Evolutionary conservation across 257 asterid genomes (phyloP), one percentile per base, ranked within the genome.

Genomic region (Ocimum tenuiflorum): DNA sequence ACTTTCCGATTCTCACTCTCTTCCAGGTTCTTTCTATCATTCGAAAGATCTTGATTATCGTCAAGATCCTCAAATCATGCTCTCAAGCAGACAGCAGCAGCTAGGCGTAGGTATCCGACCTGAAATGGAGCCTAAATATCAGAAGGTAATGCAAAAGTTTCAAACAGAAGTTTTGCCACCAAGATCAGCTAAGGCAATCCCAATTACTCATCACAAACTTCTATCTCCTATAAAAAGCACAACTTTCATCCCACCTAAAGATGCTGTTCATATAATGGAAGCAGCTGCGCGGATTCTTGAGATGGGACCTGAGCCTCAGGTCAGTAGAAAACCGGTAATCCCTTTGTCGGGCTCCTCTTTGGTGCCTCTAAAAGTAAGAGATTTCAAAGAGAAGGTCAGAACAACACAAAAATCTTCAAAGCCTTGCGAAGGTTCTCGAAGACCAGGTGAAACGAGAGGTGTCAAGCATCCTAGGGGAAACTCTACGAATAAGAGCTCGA

Each of bases 221-320:
- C 73, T 88, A n/a, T 94, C 99, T 47, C 97, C 99, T 3, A 86
- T 90, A 56, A 94, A 90, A 73, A 85, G 92, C 8, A 71, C 70
- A 27, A 77, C 58, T 68, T 81, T 60, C 69, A 63, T 81, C 63
- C 86, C 89, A 14, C 63, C 92, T 27, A 78, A 85, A 68, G 87
- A 86, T 78, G 94, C 89, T 48, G 95, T 87, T 64, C 85, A 77
- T 49, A 85, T 94, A 65, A 94, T 88, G 97, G 99, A 85, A 77
- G 90, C 86, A 54, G 99, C 97, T 54, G 91, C 95, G 1, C 84
- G 88, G 66, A 90, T 94, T 18, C 77, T 88, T 27, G 94, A 82
- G n/a, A n/a, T n/a, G n/a, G n/a, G n/a, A 35, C 85, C 85, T 0
- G 82, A 81, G n/a, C 85, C 77, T 49, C 85, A 73, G 29, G 46